Conservation (phyloP, 2,329 filamentous ascomycete genomes). For the Aspergillus pseudoglaucus region DNA sequence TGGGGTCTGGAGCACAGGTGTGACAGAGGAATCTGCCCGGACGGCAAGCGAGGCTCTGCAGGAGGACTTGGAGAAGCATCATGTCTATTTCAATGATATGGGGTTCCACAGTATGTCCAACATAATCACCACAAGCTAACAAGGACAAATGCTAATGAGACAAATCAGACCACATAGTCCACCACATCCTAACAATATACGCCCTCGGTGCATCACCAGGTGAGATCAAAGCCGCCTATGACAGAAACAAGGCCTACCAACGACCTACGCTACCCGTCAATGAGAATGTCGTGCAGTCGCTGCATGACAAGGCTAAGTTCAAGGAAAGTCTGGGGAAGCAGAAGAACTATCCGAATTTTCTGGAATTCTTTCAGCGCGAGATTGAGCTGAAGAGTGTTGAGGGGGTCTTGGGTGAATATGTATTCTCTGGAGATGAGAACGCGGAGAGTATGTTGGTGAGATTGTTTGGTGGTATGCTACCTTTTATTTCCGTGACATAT, state of each 20-base stretch:
- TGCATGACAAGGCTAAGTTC: conserved; percentile 54
- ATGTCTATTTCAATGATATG: conserved; percentile 70
- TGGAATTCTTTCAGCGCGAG: conserved; percentile 68
- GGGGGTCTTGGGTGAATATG: conserved; percentile 55
- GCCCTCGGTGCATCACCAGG: conserved; percentile 61
- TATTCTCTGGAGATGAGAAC: conserved; percentile 60
- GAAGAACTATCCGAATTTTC: conserved; percentile 64
- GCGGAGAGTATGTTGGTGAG: conserved; percentile 64
- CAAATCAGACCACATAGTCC: conserved; percentile 62
- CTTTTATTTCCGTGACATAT: conserved; percentile 2
- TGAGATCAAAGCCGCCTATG: conserved; percentile 58
- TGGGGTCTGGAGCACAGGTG: conserved; percentile 42
- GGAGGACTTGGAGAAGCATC: conserved; percentile 63
- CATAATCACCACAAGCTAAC: not conserved
- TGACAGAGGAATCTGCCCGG: conserved; percentile 54
- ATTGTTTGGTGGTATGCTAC: conserved; percentile 54
- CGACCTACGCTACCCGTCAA: conserved; percentile 45
- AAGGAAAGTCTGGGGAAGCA: conserved; percentile 57
- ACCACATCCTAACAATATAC: conserved; percentile 70
- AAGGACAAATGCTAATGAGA: conserved; percentile 3
- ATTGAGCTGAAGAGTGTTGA: conserved; percentile 61
- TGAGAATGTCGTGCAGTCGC: conserved; percentile 46
- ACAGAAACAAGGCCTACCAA: conserved; percentile 62
- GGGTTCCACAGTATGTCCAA: conserved; percentile 64
- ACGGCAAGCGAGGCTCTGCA: conserved; percentile 65